Percentiles rank a stretch among this genome's conserved stretches.
Conservation (phyloP, 352 stramenopile species). For the Pythium aristosporum region DNA sequence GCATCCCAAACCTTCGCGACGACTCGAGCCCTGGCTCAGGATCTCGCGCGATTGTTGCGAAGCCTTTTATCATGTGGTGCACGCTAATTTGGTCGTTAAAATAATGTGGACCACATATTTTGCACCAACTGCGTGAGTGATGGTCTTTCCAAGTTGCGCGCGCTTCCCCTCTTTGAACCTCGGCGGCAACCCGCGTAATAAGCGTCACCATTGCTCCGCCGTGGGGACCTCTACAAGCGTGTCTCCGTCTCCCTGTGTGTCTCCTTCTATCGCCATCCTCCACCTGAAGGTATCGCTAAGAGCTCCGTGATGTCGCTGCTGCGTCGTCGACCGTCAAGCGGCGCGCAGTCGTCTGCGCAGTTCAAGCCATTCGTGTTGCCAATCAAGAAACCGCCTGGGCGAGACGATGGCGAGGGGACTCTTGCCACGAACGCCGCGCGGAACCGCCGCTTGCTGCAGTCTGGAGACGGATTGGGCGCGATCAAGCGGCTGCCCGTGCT, state of each 20-base stretch:
- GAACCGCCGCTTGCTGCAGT: slow-evolving; percentile 56
- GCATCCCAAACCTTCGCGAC: neutral
- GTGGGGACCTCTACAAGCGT: neutral
- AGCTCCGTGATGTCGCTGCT: slow-evolving; percentile 40
- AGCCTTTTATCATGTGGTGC: slow-evolving; percentile 11
- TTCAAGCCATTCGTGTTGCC: slow-evolving; percentile 84
- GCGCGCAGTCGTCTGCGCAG: slow-evolving; percentile 23
- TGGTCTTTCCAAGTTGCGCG: slow-evolving; percentile 20
- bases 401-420: slow-evolving; percentile 34
- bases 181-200: neutral
- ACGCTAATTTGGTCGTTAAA: neutral
- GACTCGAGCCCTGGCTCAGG: too few relatives aligned
- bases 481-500: slow-evolving; percentile 83
- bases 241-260: neutral
- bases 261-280: neutral
- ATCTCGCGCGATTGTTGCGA: too few relatives aligned
- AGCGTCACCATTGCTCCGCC: neutral
- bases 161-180: slow-evolving; percentile 27
- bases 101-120: neutral
- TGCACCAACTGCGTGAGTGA: slow-evolving; percentile 14
- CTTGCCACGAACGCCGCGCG: slow-evolving; percentile 17
- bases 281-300: neutral
- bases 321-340: slow-evolving; percentile 30
- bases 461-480: slow-evolving; percentile 34
- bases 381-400: slow-evolving; percentile 33